Base-by-base conservation (phyloP, 2,329 filamentous ascomycete genomes). In the Microcyclospora tardicrescens region DNA sequence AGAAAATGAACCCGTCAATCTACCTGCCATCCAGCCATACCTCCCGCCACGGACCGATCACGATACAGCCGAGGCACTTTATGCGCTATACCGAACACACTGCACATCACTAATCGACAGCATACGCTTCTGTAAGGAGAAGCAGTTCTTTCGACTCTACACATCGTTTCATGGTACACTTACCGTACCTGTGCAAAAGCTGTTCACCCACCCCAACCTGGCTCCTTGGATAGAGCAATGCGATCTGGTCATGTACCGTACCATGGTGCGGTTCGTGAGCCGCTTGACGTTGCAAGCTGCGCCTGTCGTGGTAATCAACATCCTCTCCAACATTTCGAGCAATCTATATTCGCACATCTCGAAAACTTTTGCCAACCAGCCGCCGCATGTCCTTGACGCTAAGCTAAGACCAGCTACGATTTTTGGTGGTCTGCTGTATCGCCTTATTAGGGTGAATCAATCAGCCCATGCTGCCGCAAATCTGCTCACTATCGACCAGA, bases 91-190 rank as follows among this genome's bases (percentile, higher is more conserved):
- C 57, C 78, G 86, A 36, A 91, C 89, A 2, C 89, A 96, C 57
- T 94, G 87, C 59, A 95, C 91, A 11, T 95, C 87, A 1, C 72
- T 98, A 5, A 82, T 98, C 27, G 91, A 98, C 61, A 89, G 85
- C 51, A 86, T 98, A 44, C 82, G 91, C 24, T 96, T 84, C 60
- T 95, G 89, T 69, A 93, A 91, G 56, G 85, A 95, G 61, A 93
- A 94, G 64, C 89, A 86, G 6, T 93, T 98, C 59, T 93, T 94
- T 58, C 84, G 93, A 48, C 74, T 95, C 12, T 94, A 93, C 58
- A 87, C 83, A 5, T 91, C 89, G 1, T 96, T 98, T 59, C 85
- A 94, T 54, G 91, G 91, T 39, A 96, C 87, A 2, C 73, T 98
- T 52, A 98, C 91, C 1, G 93, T 95, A 61, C 91, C 91, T 5